These are phyloP conservation scores for Xylariaceae sp. DNA, from an alignment of 2,329 filamentous ascomycete species.

Conservation along the genomic window DNA sequence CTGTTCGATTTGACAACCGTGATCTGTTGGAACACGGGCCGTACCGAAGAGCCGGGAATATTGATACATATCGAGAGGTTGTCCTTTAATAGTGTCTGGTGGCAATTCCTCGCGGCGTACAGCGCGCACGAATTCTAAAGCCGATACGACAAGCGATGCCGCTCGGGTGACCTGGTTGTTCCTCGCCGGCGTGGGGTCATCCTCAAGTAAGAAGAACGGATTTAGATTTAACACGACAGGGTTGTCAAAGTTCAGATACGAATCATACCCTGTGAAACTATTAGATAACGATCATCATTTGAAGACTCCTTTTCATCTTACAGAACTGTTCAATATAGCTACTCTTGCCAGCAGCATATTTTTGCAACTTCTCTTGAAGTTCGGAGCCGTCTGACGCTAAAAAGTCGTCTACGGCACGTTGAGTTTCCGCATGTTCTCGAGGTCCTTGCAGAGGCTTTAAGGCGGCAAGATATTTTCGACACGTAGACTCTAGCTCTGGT, in stretches of 20 bases:
- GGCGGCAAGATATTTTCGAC: slow-evolving; percentile 74
- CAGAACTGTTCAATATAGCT: slow-evolving; percentile 99
- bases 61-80: slow-evolving; percentile 95
- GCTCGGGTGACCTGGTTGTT: slow-evolving; percentile 96
- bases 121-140: slow-evolving; percentile 87
- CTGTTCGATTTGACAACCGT: slow-evolving; percentile 94
- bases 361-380: slow-evolving; percentile 83
- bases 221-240: slow-evolving; percentile 97
- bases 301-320: slow-evolving; percentile 46
- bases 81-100: slow-evolving; percentile 79
- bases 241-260: slow-evolving; percentile 96
- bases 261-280: slow-evolving; percentile 79
- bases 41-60: slow-evolving; percentile 95
- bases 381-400: slow-evolving; percentile 76
- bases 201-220: slow-evolving; percentile 94
- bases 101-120: slow-evolving; percentile 90
- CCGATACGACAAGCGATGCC: slow-evolving; percentile 85
- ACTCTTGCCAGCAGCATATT: slow-evolving; percentile 84
- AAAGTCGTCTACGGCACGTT: slow-evolving; percentile 78
- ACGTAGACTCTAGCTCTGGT: slow-evolving; percentile 77
- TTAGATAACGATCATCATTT: slow-evolving; percentile 7
- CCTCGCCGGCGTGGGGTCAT: slow-evolving; percentile 92
- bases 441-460: slow-evolving; percentile 77
- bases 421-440: slow-evolving; percentile 81
- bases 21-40: slow-evolving; percentile 86